Base-by-base conservation (phyloP, 805 yeast species). In the Spathaspora arborariae region DNA sequence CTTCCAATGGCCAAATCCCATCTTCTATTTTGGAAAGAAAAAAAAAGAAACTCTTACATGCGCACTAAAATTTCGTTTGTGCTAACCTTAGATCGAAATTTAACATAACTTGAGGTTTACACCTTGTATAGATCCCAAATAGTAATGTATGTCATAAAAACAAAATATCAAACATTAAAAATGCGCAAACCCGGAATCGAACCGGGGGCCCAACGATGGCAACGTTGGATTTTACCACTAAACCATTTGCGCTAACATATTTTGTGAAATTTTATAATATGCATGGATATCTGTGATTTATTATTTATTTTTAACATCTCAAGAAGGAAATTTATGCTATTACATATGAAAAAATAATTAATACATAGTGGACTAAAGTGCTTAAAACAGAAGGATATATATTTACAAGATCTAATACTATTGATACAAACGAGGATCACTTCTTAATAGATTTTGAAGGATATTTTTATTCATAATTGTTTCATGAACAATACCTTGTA, bases 401-500 rank as follows among this genome's bases (percentile, higher is more conserved):
- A 24, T 24, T 5, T 24, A 24, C 27, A 24, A 24, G 27, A 24
- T 24, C 10, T 24, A 24, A 35, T 5, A 6, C 35, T 40, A 40
- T 4, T 26, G 13, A 40, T 26, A 40, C 35, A 26, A 16, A 7
- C 11, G 18, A 8, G 45, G 43, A 21, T 51, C 54, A 4, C 86
- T 85, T 56, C 90, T 74, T 52, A 70, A 82, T 42, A 85, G 61
- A 46, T 79, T 82, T 45, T 73, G 66, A 7, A 87, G 78, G 18
- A 87, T 72, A 6, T 62, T 62, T 5, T 78, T 77, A 0, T 66
- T 63, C 11, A 67, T 41, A 2, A 87, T 58, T 2, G 88, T 80
- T 51, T 79, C 79, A 22, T 69, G 57, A 1, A 85, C 76, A 4
- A 88, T 73, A 0, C 85, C 84, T 55, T 82, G 85, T n/a, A 88